A percentile compares a stretch with the other conserved stretches of the same genome.
phyloP scores from a whole-genome alignment of 2,329 filamentous ascomycete species.

The Dactylellina parvicollis region DNA sequence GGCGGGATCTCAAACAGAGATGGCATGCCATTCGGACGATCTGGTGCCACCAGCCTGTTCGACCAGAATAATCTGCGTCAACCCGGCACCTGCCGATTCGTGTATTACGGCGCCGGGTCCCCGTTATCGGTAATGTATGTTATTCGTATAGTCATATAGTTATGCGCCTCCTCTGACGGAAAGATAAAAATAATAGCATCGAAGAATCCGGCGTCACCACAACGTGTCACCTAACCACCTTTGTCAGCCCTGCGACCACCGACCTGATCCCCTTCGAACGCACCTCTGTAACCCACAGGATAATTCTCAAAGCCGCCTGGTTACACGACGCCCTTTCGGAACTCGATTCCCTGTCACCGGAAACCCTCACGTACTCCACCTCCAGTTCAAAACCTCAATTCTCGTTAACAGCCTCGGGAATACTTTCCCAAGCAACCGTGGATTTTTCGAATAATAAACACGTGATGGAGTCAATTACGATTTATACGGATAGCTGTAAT shows the following conservation, averaged over 20 bases:
- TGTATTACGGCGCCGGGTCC: slow-evolving; percentile 77
- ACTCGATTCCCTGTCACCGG: slow-evolving; percentile 74
- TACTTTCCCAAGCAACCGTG: slow-evolving; percentile 72
- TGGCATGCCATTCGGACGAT: slow-evolving; percentile 57
- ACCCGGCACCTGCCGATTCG: slow-evolving; percentile 83
- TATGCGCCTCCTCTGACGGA: neutral
- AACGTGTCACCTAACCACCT: slow-evolving; percentile 88
- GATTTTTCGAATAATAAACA: slow-evolving; percentile 73
- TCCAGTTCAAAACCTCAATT: slow-evolving; percentile 75
- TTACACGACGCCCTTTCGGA: slow-evolving; percentile 66
- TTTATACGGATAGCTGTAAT: slow-evolving; percentile 69
- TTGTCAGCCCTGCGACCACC: slow-evolving; percentile 73
- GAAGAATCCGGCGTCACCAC: slow-evolving; percentile 88
- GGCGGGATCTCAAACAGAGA: slow-evolving; percentile 62
- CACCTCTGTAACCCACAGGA: slow-evolving; percentile 82
- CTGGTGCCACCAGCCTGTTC: slow-evolving; percentile 35
- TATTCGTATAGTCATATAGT: neutral
- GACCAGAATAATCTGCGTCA: slow-evolving; percentile 74
- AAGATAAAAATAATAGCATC: slow-evolving; percentile 63
- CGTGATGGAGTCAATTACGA: slow-evolving; percentile 78
- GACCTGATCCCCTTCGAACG: slow-evolving; percentile 90
- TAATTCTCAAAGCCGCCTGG: slow-evolving; percentile 76
- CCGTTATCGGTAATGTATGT: slow-evolving; percentile 77
- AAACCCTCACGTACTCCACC: slow-evolving; percentile 74
- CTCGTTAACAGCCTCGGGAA: slow-evolving; percentile 73